These are phyloP conservation scores for Colletotrichum endophyticum DNA, from an alignment of 2,329 filamentous ascomycete genomes.

Conservation along the genomic window DNA sequence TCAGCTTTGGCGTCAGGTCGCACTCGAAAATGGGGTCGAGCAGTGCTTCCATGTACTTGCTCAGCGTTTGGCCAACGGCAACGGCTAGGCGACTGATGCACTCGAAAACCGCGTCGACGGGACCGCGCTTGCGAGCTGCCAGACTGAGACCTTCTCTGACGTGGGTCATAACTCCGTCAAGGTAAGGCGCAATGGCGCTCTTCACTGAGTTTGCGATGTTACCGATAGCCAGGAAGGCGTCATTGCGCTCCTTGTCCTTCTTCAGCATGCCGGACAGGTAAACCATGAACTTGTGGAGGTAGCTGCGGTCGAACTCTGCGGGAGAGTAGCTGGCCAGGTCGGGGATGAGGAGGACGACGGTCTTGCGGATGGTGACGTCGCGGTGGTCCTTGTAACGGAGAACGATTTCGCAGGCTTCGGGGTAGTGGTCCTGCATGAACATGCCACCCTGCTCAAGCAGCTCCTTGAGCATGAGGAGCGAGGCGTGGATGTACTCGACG, in stretches of 20 bases:
- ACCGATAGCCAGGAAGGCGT: slow-evolving; percentile 94
- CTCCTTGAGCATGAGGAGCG: slow-evolving; percentile 89
- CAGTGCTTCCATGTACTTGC: slow-evolving; percentile 97
- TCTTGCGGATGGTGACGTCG: slow-evolving; percentile 85
- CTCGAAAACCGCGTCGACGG: slow-evolving; percentile 86
- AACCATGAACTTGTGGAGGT: slow-evolving; percentile 96
- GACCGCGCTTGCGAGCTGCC: slow-evolving; percentile 71
- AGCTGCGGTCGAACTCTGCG: slow-evolving; percentile 83
- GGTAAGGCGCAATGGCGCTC: slow-evolving; percentile 91
- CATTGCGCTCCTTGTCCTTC: slow-evolving; percentile 91
- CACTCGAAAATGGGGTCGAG: slow-evolving; percentile 97
- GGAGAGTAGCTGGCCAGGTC: slow-evolving; percentile 93
- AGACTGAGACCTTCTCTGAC: slow-evolving; percentile 89
- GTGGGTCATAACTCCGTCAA: slow-evolving; percentile 92
- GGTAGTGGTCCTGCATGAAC: slow-evolving; percentile 98
- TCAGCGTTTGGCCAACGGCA: slow-evolving; percentile 93
- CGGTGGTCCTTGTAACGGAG: slow-evolving; percentile 92
- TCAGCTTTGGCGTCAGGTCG: slow-evolving; percentile 90
- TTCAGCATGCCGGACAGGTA: slow-evolving; percentile 94
- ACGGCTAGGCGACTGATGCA: slow-evolving; percentile 97
- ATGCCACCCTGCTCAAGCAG: slow-evolving; percentile 93
- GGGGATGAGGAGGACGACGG: slow-evolving; percentile 89
- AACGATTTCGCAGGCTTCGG: slow-evolving; percentile 90
- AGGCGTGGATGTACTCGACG: slow-evolving; percentile 91
- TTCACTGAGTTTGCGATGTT: slow-evolving; percentile 96